phyloP scores from a whole-genome alignment of 1,139 yeast species.

The Scheffersomyces illinoinensis region DNA sequence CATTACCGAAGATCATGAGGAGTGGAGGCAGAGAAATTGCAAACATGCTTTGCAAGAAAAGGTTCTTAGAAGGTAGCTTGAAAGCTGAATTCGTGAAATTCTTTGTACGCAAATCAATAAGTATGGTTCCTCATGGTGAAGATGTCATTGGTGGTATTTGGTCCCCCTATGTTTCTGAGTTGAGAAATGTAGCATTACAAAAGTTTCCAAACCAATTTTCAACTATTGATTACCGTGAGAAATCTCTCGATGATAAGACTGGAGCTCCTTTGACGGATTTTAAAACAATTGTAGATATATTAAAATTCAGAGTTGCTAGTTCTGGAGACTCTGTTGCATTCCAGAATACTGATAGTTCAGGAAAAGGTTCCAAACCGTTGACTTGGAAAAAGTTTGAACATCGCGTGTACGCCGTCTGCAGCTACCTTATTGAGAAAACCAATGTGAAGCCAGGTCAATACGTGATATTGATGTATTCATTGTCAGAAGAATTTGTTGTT shows the following conservation, averaged over 20 bases:
- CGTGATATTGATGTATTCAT: conserved; percentile 80
- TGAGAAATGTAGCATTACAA: conserved; percentile 51
- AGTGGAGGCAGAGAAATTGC: conserved; percentile 92
- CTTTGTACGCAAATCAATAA: conserved; percentile 64
- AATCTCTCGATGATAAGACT: conserved; percentile 75
- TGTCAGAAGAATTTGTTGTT: conserved; percentile 83
- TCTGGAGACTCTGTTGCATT: conserved; percentile 83
- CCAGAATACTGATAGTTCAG: conserved; percentile 58
- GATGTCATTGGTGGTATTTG: conserved; percentile 83
- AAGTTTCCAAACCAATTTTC: conserved; percentile 57
- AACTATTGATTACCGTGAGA: conserved; percentile 74
- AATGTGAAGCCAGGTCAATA: conserved; percentile 64
- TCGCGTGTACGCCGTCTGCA: conserved; percentile 71
- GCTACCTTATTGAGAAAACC: conserved; percentile 54
- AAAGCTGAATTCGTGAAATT: conserved; percentile 82
- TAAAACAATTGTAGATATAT: conserved; percentile 66
- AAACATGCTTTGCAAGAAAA: conserved; percentile 84
- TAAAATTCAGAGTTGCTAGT: conserved; percentile 75
- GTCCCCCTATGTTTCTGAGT: conserved; percentile 68
- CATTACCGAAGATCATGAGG: conserved; percentile 79
- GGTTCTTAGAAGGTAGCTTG: conserved; percentile 74
- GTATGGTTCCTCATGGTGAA: conserved; percentile 74
- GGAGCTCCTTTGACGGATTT: conserved; percentile 74
- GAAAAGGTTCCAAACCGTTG: conserved; percentile 54
- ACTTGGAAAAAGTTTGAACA: conserved; percentile 88